Evolutionary conservation across 1,139 yeast genomes (phyloP), one percentile per base, ranked within the genome.

Genomic region (Lodderomyces theae): DNA sequence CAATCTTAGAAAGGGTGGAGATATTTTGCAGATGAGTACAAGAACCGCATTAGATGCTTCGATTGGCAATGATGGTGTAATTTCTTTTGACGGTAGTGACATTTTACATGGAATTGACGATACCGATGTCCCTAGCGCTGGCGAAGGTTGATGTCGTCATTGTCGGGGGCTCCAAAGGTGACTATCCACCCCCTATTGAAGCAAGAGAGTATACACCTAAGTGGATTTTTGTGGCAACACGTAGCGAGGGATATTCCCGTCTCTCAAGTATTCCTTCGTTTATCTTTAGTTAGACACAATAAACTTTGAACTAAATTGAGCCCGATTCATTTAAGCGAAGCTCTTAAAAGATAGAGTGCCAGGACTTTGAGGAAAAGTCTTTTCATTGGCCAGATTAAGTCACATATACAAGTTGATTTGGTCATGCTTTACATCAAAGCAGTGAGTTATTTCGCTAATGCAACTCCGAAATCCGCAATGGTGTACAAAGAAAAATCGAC

Each of bases 91-190:
- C 40, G 74, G 72, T 35, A 45, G 63, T 28, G 42, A 60, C 32
- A 44, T 50, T 29, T 57, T 68, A 53, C 69, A 56, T 50, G 78
- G 73, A 34, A 63, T 68, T 48, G 62, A 60, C 54, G 60, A 72
- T 56, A 53, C 66, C 50, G 51, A 52, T 25, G 78, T 74, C 48
- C 75, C 77, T 16, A 68, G 63, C 58, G 66, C 77, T 22, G 37
- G 53, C 25, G 28, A 38, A 7, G 28, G 45, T 15, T 69, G n/a
- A 54, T 46, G 64, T 58, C 38, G 54, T 67, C 39, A 50, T 53
- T 22, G 48, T 48, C 44, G 37, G 38, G 13, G 33, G 22, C 12
- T 47, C 35, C 18, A 46, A 47, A 5, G 61, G 50, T 34, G 58
- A 61, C 41, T 41, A 50, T 35, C 51, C 60, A 18, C 37, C 62